Evolutionary conservation across 257 asterid genomes (phyloP).

Genomic region (Solanum lycopersicoides): DNA sequence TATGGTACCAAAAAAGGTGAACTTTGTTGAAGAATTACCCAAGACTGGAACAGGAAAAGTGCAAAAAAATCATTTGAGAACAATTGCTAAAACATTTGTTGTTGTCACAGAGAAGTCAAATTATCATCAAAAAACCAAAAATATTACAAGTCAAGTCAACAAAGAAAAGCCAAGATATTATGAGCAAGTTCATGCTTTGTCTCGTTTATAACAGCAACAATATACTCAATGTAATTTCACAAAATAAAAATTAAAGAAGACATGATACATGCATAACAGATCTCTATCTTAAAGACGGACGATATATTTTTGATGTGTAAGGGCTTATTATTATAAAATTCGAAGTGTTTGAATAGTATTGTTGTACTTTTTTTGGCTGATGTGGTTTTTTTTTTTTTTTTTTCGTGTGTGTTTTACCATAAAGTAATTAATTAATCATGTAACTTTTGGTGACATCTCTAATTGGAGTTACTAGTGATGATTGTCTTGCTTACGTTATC

Average conservation of each 20-base stretch:
- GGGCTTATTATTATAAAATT: no score
- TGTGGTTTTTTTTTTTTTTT: background rate
- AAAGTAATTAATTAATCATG: background rate
- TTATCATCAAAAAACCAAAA: background rate
- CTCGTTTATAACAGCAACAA: slow-evolving; percentile 33
- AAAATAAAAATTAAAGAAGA: fast-evolving
- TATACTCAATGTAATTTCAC: no score
- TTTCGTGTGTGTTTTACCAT: background rate
- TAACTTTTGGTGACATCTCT: background rate
- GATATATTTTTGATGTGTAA: no score
- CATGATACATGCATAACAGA: no score
- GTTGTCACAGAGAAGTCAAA: slow-evolving; percentile 1
- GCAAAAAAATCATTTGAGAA: slow-evolving; percentile 57
- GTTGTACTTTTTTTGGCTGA: background rate
- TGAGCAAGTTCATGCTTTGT: slow-evolving; percentile 36
- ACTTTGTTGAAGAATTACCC: slow-evolving; percentile 53
- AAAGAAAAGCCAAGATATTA: background rate
- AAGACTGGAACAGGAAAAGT: slow-evolving; percentile 68
- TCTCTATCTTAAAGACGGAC: fast-evolving
- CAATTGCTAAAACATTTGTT: slow-evolving; percentile 33
- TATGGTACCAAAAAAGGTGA: slow-evolving; percentile 77
- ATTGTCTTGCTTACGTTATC: background rate
- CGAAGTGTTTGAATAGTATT: background rate
- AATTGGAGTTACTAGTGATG: background rate
- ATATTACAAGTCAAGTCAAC: slow-evolving; percentile 2